Percentiles rank a stretch among this genome's conserved stretches.
Conservation (phyloP, 2,329 filamentous ascomycete species). For the Aspergillus hortae region DNA sequence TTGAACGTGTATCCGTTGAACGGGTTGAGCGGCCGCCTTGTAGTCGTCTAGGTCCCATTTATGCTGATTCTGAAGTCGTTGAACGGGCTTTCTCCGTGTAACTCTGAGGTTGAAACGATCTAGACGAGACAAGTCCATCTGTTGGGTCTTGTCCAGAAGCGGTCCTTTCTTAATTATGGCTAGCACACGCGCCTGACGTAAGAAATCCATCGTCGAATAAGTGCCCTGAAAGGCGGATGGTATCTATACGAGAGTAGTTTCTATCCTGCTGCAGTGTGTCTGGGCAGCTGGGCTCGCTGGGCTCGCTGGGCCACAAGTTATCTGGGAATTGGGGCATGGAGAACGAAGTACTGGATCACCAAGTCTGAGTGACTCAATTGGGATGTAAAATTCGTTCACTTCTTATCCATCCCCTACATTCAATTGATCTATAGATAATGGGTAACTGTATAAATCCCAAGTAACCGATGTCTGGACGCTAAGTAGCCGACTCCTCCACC, state of each 20-base stretch:
- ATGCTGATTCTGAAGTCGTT: background rate
- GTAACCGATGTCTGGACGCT: too few relatives aligned
- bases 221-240: background rate
- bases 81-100: background rate
- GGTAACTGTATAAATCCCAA: too few relatives aligned
- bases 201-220: background rate
- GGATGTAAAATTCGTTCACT: too few relatives aligned
- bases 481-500: too few relatives aligned
- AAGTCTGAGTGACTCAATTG: too few relatives aligned
- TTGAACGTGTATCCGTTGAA: constrained; percentile 51
- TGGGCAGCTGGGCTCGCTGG: background rate
- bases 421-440: too few relatives aligned
- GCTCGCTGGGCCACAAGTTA: background rate
- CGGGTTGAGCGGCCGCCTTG: constrained; percentile 37
- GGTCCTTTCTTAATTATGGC: background rate
- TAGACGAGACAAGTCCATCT: background rate
- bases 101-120: background rate
- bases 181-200: background rate
- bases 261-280: background rate
- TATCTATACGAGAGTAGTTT: background rate
- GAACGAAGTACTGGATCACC: background rate
- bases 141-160: background rate
- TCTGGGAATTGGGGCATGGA: background rate
- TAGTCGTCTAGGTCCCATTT: background rate
- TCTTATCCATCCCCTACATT: too few relatives aligned